Conservation (phyloP, 176 grass and related monocot genomes). For the Aegilops sharonensis region DNA sequence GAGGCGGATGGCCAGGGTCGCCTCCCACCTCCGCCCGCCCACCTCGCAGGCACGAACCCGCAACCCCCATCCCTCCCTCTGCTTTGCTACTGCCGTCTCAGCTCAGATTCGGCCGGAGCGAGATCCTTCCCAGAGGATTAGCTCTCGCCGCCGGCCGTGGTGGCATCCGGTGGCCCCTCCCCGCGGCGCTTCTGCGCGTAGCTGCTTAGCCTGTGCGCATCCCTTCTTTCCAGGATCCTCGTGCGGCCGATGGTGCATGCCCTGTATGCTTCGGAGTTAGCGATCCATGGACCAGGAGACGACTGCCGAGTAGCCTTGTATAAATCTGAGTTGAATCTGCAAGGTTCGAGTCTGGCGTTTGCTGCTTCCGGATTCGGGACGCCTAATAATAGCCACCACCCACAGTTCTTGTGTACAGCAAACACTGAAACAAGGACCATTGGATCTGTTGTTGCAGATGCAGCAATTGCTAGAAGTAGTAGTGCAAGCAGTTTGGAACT, state of each 20-base stretch:
- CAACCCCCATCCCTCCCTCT: not conserved
- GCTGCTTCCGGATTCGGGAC: too few relatives aligned
- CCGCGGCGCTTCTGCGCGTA: not conserved
- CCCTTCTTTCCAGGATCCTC: not conserved
- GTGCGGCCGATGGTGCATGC: too few relatives aligned
- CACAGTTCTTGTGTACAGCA: too few relatives aligned
- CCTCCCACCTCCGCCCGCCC: conserved; percentile 53
- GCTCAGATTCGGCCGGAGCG: not conserved
- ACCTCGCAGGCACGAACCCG: conserved; percentile 30
- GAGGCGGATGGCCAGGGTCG: conserved; percentile 57
- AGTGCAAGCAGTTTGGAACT: not conserved
- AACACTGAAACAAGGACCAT: too few relatives aligned
- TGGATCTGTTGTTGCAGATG: too few relatives aligned
- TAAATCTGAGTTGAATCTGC: not conserved
- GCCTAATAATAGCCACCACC: too few relatives aligned
- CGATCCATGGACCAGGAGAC: not conserved
- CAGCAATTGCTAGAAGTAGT: too few relatives aligned
- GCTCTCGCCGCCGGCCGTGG: not conserved
- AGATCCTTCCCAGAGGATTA: not conserved
- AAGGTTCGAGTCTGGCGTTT: not conserved
- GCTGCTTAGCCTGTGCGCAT: not conserved
- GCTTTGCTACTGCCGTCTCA: fast-evolving
- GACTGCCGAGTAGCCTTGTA: not conserved
- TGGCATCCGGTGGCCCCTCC: not conserved
- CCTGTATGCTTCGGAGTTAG: not conserved